Conservation (phyloP, 768 basidiomycete genomes). For the Pleurotus platypus region DNA sequence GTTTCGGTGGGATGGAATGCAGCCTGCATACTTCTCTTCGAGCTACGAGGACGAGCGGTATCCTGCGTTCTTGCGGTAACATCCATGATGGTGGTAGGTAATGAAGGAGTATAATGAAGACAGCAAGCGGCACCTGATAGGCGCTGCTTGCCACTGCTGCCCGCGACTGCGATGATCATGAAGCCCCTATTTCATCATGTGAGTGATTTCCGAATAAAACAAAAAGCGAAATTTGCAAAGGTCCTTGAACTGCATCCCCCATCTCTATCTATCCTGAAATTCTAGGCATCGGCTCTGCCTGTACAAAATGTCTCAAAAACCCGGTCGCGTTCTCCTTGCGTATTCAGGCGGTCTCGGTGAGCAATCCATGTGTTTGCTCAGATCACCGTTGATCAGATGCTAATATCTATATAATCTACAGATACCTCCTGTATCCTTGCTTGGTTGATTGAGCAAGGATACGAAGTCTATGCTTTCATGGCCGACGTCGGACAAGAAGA, state of each 20-base stretch:
- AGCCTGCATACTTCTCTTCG: neutral
- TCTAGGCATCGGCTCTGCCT: no score
- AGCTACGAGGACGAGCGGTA: neutral
- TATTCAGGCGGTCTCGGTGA: slow-evolving; percentile 97
- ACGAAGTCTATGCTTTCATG: slow-evolving; percentile 97
- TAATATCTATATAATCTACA: slow-evolving; percentile 24
- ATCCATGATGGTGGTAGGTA: neutral
- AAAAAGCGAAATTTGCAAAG: neutral
- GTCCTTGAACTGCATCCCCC: neutral
- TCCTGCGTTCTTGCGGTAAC: neutral
- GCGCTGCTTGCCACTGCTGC: neutral
- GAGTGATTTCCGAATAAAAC: neutral
- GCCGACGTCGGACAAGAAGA: slow-evolving; percentile 93
- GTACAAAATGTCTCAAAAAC: slow-evolving; percentile 42
- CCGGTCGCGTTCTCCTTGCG: slow-evolving; percentile 89
- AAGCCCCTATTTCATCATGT: neutral
- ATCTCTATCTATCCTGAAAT: no score
- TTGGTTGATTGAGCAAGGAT: slow-evolving; percentile 98
- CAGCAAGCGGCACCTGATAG: neutral
- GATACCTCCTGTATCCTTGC: slow-evolving; percentile 99
- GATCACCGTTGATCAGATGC: slow-evolving; percentile 11
- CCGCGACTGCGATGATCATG: no score
- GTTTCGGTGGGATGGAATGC: neutral
- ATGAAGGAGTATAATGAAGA: neutral
- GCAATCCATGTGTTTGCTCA: slow-evolving; percentile 20